Base-by-base conservation (phyloP, 1,284 basidiomycete species). In the Cronartium quercuum region DNA sequence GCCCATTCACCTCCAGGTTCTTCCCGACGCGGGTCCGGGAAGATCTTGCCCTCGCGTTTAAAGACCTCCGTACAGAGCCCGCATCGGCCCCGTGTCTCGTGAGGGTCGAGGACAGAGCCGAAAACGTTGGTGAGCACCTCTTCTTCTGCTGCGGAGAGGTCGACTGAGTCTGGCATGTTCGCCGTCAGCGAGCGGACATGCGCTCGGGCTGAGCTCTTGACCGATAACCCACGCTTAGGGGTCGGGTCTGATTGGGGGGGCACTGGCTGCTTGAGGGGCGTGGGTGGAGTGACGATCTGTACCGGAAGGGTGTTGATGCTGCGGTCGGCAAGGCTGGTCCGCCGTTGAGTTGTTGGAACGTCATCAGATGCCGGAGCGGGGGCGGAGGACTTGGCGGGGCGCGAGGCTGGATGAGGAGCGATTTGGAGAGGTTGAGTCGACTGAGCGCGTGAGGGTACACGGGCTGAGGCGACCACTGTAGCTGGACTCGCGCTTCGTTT, bases 11-110 rank as follows among this genome's bases (percentile, higher is more conserved):
- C 70, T 57, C 47, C 60, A 55, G 64, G 55, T 38, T 74, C 70
- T 13, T 74, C 70, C 9, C 70, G 41, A 15, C 70, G 66, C 3
- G 70, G 70, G 40, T 74, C 70, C 1, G 70, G 70, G 58, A 60
- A 74, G 24, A 74, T 74, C 21, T 74, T 74, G 7, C 70, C 70
- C 42, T 74, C 70, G n/a, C 70, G 63, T 61, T 66, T 74, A 37
- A 74, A 74, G n/a, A 74, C 65, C 47, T 74, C 51, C 42, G 64
- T 34, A 61, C 70, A 74, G 35, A 57, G 51, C 2, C 70, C 70
- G 40, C 70, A 74, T 5, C 70, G 47, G 34, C 70, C 70, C 3
- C 70, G 63, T 29, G 70, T 74, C 38, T 74, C 70, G 65, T 74
- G 35, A 21, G 70, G 70, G 61, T 74, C 70, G 35, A 74, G 64